Base-by-base conservation (phyloP, 352 stramenopile genomes). In the Pythium grandisporangium region DNA sequence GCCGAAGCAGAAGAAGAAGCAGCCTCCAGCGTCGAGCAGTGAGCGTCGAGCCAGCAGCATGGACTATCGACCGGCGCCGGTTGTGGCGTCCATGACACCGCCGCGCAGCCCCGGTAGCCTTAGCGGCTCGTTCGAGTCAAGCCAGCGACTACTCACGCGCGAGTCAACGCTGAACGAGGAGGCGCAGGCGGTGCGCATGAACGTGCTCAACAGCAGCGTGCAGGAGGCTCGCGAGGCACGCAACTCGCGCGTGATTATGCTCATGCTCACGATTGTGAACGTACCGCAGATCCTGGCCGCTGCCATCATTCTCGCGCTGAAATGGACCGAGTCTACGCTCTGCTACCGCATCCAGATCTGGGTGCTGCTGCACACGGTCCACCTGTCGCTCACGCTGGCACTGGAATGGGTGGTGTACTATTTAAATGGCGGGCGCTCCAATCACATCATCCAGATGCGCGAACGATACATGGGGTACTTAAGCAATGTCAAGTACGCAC, bases 261-360 rank as follows among this genome's bases (percentile, higher is more conserved):
- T 66, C 59, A 63, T 78, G 19, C 66, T 87, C 30, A 84, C 76
- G 47, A 39, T 88, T 45, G 68, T 88, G 17, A 88, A 85, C 53
- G 48, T 84, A 21, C 79, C 79, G 32, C 79, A 92, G 51, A 75
- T 92, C 38, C 35, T 84, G 10, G 70, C 63, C 10, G 66, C 72
- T 5, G 27, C 52, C 11, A 51, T 78, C 34, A 58, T 92, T 29
- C 57, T 92, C 60, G 71, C 51, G 30, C 51, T 84, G 40, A 67
- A 80, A 45, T 92, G 78, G 78, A 62, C 57, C 11, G 59, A 70
- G 42, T 63, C 78, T 46, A 87, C 73, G 45, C 49, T 79, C 21
- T 89, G 78, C 60, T 87, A 86, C 40, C 78, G 78, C 25, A 82
- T 92, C 51, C 74, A 89, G 58, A 66, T 87, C 37, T 92, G 78